phyloP scores from a whole-genome alignment of 2,329 filamentous ascomycete species.

The Trichoderma sp. region DNA sequence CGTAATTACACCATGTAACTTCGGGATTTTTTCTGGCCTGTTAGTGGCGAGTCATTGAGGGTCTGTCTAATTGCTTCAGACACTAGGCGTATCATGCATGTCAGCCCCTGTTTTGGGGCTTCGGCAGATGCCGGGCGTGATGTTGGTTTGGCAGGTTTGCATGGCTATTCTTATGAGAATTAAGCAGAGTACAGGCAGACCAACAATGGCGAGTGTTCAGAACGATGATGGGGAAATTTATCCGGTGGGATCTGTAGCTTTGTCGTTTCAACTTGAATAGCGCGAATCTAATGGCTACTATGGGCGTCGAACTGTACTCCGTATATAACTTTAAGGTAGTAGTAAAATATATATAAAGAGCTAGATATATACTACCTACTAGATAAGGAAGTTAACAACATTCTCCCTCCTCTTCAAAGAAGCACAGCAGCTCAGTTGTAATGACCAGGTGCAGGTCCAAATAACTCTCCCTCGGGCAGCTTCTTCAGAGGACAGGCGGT shows the following conservation, averaged over 20 bases:
- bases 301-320: no score
- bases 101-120: background rate
- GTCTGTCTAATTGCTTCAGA: background rate
- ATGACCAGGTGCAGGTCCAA: conserved; percentile 25
- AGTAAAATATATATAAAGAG: no score
- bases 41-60: background rate
- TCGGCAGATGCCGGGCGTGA: background rate
- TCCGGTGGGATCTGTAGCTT: background rate
- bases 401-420: no score
- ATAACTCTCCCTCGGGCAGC: conserved; percentile 28
- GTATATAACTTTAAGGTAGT: no score
- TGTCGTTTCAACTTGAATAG: no score
- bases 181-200: background rate
- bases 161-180: background rate
- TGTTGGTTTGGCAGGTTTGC: background rate
- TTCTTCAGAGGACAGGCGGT: conserved; percentile 23
- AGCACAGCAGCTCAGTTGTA: background rate
- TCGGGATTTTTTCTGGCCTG: background rate
- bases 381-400: no score
- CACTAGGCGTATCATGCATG: conserved; percentile 10
- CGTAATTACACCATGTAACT: background rate
- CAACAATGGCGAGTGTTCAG: background rate
- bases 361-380: no score
- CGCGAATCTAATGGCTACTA: no score
- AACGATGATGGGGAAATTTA: background rate